phyloP scores from a whole-genome alignment of 1,139 yeast species.

The Saccharomycopsis crataegensis region DNA sequence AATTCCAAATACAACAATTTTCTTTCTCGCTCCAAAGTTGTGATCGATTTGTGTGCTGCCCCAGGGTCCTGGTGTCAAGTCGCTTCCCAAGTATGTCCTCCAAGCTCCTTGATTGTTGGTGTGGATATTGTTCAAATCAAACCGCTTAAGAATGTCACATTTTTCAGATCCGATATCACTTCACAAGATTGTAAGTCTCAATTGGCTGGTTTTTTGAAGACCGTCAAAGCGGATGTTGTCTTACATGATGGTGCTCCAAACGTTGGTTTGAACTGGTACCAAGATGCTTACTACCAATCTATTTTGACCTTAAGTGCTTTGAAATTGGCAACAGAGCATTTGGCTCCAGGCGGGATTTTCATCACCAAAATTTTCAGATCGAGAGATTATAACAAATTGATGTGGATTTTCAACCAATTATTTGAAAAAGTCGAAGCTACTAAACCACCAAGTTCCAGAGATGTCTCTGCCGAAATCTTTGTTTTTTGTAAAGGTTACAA shows the following conservation, averaged over 20 bases:
- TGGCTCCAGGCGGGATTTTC: conserved; percentile 90
- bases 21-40: conserved; percentile 91
- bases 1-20: conserved; percentile 96
- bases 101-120: conserved; percentile 89
- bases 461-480: conserved; percentile 97
- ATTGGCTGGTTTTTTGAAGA: conserved; percentile 90
- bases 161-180: conserved; percentile 86
- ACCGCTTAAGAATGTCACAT: conserved; percentile 88
- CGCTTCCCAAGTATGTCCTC: conserved; percentile 86
- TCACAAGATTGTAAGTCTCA: conserved; percentile 96
- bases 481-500: conserved; percentile 94
- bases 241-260: conserved; percentile 99
- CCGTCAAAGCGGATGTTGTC: conserved; percentile 98
- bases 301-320: conserved; percentile 91
- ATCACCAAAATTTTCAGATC: conserved; percentile 96
- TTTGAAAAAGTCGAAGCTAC: conserved; percentile 97
- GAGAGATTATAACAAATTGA: conserved; percentile 89
- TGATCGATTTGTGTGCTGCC: conserved; percentile 97
- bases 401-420: conserved; percentile 96
- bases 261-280: conserved; percentile 98
- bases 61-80: conserved; percentile 99
- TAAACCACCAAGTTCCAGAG: conserved; percentile 97
- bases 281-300: conserved; percentile 97
- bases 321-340: conserved; percentile 90
- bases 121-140: conserved; percentile 97